A percentile compares a stretch with the other conserved stretches of the same genome.
Evolutionary conservation across 345 rosid species (phyloP).

Genomic region (Euphorbia pulcherrima): DNA sequence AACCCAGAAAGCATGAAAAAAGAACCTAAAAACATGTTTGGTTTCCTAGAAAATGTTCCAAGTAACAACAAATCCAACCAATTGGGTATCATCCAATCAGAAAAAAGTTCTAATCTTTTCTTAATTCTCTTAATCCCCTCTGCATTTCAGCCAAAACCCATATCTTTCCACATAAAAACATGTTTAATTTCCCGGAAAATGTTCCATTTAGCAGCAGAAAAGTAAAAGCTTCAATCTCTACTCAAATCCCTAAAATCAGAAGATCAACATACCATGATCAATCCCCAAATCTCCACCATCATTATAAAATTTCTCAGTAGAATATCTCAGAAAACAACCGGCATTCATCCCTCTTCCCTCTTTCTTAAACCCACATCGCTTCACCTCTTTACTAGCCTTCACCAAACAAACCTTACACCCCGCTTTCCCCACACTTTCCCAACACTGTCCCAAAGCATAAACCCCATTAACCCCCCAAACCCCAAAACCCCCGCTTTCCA

Average conservation of each 20-base stretch:
- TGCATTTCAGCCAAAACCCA: too few species aligned
- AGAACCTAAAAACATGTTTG: not conserved
- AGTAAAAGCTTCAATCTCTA: too few species aligned
- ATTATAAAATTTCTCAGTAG: slow-evolving; percentile 33
- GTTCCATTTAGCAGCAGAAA: too few species aligned
- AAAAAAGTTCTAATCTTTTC: not conserved
- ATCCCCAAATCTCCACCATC: slow-evolving; percentile 9
- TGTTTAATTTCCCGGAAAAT: too few species aligned
- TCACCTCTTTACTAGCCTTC: slow-evolving; percentile 31
- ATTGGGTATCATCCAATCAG: not conserved
- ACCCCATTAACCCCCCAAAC: slow-evolving; percentile 22
- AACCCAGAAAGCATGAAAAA: not conserved
- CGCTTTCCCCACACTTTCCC: slow-evolving; percentile 34
- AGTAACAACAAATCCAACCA: not conserved
- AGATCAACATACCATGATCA: slow-evolving; percentile 24
- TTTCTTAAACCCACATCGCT: slow-evolving; percentile 29
- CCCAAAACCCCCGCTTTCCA: slow-evolving; percentile 34
- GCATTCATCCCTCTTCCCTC: slow-evolving; percentile 52
- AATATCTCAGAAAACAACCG: slow-evolving; percentile 46
- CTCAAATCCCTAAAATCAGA: not conserved
- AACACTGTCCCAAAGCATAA: slow-evolving; percentile 51
- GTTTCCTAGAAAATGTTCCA: not conserved
- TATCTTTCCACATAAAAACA: too few species aligned
- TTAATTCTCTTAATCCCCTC: not conserved
- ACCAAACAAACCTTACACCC: slow-evolving; percentile 46